Evolutionary conservation across 805 yeast species (phyloP), one percentile per base, ranked within the genome.

Genomic region (Ogataea paradorogensis): DNA sequence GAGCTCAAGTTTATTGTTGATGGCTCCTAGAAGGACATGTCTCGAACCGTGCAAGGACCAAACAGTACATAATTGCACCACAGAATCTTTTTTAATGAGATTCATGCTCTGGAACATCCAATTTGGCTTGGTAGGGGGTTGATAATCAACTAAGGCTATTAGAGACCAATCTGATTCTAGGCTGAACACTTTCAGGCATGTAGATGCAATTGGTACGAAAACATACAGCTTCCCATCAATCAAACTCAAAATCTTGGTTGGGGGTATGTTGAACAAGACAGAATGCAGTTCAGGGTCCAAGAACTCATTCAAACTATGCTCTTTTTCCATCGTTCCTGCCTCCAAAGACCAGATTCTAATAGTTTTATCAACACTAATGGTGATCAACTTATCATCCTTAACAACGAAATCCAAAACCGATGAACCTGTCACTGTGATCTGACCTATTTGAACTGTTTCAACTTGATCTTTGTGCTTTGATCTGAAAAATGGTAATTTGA

Each of bases 281-380:
- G 35, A 48, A 28, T 46, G 53, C 14, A 47, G 38, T n/a, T 45
- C 47, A 7, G 47, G 38, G 2, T 60, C 52, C 15, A 63, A 37
- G 30, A 32, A 47, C 11, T 50, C 46, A 27, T 54, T 55, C 16
- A 62, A 21, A 15, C 48, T 44, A 21, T 45, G 37, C 30, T 55
- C 59, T 18, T 42, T 42, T 2, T 56, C 13, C 10, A 51, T 22
- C 7, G 40, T 28, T 33, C 66, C 70, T 2, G 66, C 50, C 0
- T 53, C 46, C 3, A 82, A 51, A 21, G 78, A 71, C 90, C 93
- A 86, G 15, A 84, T 48, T 45, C 78, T 74, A 25, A 86, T 48
- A 4, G 58, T 58, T 50, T 74, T 75, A 51, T 76, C 70, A 15
- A 81, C 71, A 0, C 85, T 67, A 23, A 80, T 62, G 0, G 88